A percentile compares a stretch with the other conserved stretches of the same genome.
phyloP scores from a whole-genome alignment of 2,329 filamentous ascomycete species.

The Endoconidiophora polonica region DNA sequence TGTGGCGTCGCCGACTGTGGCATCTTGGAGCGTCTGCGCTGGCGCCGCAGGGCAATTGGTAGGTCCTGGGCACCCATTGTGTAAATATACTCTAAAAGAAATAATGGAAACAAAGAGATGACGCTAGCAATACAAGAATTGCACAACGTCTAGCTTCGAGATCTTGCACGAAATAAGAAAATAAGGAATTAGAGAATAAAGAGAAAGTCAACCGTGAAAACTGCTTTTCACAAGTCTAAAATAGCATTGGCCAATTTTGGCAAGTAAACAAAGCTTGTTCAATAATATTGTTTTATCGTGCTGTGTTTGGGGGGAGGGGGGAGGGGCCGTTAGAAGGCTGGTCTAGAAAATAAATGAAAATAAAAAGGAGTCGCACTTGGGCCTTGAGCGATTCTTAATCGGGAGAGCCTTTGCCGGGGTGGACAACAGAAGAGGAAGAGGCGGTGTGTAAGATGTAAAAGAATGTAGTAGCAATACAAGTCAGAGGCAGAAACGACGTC shows the following conservation, averaged over 20 bases:
- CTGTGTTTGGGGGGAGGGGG: background rate
- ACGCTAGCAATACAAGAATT: background rate
- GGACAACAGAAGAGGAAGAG: slow-evolving; percentile 29
- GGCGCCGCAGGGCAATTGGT: slow-evolving; percentile 5
- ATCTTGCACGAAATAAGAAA: too few species aligned
- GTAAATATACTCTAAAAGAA: background rate
- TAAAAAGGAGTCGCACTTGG: slow-evolving; percentile 3
- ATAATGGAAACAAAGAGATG: background rate
- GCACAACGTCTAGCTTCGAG: too few species aligned
- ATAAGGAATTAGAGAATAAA: background rate
- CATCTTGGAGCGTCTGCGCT: slow-evolving; percentile 5
- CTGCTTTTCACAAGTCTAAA: background rate
- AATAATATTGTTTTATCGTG: background rate
- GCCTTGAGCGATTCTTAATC: background rate
- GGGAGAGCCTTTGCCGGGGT: slow-evolving; percentile 25
- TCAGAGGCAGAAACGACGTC: slow-evolving; percentile 3
- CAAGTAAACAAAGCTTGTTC: too few species aligned
- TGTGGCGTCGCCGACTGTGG: background rate
- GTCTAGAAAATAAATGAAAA: background rate
- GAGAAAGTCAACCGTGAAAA: background rate
- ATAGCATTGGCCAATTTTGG: too few species aligned
- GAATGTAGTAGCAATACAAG: background rate
- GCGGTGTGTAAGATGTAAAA: slow-evolving; percentile 4
- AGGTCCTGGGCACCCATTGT: slow-evolving; percentile 9
- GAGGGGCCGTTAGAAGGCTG: background rate